Evolutionary conservation across 176 grass and related monocot genomes (phyloP), one percentile per base, ranked within the genome.

Genomic region (Oryza coarctata): DNA sequence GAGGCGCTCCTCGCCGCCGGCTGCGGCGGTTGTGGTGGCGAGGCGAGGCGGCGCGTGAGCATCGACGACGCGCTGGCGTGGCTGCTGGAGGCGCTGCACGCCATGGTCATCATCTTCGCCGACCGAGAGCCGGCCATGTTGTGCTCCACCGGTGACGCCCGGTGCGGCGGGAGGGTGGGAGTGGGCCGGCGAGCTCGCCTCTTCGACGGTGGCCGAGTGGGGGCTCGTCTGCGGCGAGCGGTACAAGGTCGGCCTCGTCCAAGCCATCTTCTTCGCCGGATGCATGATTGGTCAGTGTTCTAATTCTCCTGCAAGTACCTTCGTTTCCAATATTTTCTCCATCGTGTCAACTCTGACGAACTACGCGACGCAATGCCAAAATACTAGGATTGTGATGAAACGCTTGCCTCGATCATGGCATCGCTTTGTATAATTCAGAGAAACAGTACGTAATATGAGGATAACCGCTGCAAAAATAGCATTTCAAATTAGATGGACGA

Each of bases 31-130:
- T 41, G 3, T 14, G 35, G 6, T 9, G 71, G 17, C 17, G 58
- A 10, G 0, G 13, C 1, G 14, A 22, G 34, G 2, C 74, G 15
- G 41, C 72, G 94, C 22, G 3, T 97, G 85, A 75, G 92, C 82
- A 85, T 98, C 82, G 95, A 98, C 74, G 88, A 98, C 7, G 83
- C 88, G 86, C 88, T 97, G 58, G 57, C 70, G 49, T 98, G 95
- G 95, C 88, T 90, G 40, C 86, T 98, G 39, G 95, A 98, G 81
- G 95, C 90, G 52, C 69, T 98, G 29, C 95, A 98, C 88, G 91
- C 95, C 40, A 98, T 98, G 95, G 90, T 91, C 12, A 98, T 93
- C 74, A 98, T 98, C 84, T 98, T 98, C 82, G 88, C 95, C 11
- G 95, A 98, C 88, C 78, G 90, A 1, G 92, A 97, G 65, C 92